These are phyloP conservation scores for Scytalidium sp. DNA, from an alignment of 2,329 filamentous ascomycete species.

Conservation along the genomic window DNA sequence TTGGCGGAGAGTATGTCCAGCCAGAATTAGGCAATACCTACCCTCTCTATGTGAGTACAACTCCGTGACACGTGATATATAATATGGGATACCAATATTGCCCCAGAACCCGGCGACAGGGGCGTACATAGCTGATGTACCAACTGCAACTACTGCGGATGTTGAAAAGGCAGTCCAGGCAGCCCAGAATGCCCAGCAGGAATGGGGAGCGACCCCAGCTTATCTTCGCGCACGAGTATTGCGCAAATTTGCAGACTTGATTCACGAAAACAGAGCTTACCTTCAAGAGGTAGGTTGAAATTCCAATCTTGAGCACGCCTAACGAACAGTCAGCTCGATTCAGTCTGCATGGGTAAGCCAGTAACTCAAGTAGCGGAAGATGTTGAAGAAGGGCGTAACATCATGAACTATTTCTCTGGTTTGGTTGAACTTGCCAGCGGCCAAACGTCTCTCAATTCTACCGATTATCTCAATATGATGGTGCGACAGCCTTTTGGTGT, in stretches of 20 bases:
- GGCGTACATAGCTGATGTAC: constrained; percentile 56
- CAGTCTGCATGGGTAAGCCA: background rate
- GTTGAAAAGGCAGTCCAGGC: constrained; percentile 42
- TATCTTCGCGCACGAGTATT: constrained; percentile 41
- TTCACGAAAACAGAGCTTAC: constrained; percentile 30
- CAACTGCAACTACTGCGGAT: constrained; percentile 56
- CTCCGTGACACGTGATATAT: background rate
- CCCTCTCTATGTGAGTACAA: background rate
- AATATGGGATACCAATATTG: background rate
- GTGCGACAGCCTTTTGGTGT: constrained; percentile 40
- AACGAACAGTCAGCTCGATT: background rate
- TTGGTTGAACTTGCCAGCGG: constrained; percentile 21
- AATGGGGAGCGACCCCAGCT: constrained; percentile 39
- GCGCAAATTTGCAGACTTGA: constrained; percentile 43
- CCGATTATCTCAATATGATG: constrained; percentile 30
- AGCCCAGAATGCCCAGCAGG: constrained; percentile 41
- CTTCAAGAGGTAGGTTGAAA: background rate
- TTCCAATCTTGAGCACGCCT: background rate
- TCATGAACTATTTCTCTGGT: constrained; percentile 13
- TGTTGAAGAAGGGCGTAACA: constrained; percentile 35
- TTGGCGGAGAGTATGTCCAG: constrained; percentile 38
- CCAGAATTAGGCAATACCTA: constrained; percentile 57
- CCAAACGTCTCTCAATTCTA: constrained; percentile 52
- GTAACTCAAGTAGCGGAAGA: constrained; percentile 33
- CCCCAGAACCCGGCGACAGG: constrained; percentile 49